These are phyloP conservation scores for Ziziphus jujuba DNA, from an alignment of 306 rosid species.

Conservation along the genomic window DNA sequence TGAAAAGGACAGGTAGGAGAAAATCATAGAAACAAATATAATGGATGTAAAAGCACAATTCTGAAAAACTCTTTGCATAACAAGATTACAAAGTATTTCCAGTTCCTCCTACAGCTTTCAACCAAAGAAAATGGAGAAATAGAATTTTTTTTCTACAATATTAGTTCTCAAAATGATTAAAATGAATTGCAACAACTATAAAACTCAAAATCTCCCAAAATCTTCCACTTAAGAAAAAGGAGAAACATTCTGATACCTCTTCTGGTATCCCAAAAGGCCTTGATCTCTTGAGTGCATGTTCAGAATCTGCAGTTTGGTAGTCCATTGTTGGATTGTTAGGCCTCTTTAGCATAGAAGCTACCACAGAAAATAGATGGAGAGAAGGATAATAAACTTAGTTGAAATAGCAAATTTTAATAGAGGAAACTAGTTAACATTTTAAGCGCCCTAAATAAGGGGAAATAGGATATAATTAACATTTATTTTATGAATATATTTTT, in stretches of 20 bases:
- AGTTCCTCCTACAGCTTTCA: not conserved
- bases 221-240: not conserved
- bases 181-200: too few species aligned
- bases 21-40: not conserved
- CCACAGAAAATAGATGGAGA: conserved; percentile 3
- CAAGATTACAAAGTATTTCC: not conserved
- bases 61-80: not conserved
- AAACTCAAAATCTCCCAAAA: not conserved
- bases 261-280: conserved; percentile 68
- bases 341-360: conserved; percentile 42
- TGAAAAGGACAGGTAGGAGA: too few species aligned
- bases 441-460: not conserved
- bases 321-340: conserved; percentile 59
- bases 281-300: conserved; percentile 61
- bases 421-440: too few species aligned
- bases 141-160: too few species aligned
- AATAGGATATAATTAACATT: too few species aligned
- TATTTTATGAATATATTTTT: too few species aligned
- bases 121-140: too few species aligned
- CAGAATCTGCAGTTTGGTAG: conserved; percentile 63
- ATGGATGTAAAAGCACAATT: not conserved
- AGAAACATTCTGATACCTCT: conserved; percentile 41
- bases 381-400: not conserved
- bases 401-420: not conserved
- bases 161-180: too few species aligned